Percentiles rank a stretch among this genome's conserved stretches.
These are phyloP conservation scores for Parathielavia hyrcaniae DNA, from an alignment of 495 filamentous ascomycete genomes.

Conservation along the genomic window DNA sequence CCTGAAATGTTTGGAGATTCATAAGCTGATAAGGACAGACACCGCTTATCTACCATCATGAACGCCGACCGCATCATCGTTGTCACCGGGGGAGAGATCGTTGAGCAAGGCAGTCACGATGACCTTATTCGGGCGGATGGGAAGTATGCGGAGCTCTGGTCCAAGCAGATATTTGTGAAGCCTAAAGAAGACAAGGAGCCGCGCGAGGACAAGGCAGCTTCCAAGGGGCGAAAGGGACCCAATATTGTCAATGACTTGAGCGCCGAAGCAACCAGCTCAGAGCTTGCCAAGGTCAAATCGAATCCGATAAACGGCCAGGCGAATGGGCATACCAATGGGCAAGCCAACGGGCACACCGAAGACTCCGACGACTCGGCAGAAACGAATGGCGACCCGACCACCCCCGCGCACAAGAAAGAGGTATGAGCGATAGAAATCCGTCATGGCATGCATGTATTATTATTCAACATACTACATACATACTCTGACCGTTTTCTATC, in stretches of 20 bases:
- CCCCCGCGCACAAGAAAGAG: slow-evolving; percentile 40
- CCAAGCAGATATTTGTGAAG: slow-evolving; percentile 51
- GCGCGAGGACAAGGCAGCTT: slow-evolving; percentile 17
- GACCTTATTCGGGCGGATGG: slow-evolving; percentile 50
- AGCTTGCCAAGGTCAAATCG: slow-evolving; percentile 35
- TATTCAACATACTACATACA: slow-evolving; percentile 15
- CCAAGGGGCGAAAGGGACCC: slow-evolving; percentile 28
- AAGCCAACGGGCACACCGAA: slow-evolving; percentile 4
- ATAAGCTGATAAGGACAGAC: slow-evolving; percentile 28
- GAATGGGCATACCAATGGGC: slow-evolving; percentile 7
- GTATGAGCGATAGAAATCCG: slow-evolving; percentile 39
- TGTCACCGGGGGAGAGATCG: slow-evolving; percentile 56
- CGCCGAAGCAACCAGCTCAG: slow-evolving; percentile 29
- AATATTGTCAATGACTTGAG: slow-evolving; percentile 41
- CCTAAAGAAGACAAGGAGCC: slow-evolving; percentile 42
- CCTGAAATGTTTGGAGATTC: neutral
- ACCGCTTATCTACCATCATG: slow-evolving; percentile 65
- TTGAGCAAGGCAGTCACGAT: slow-evolving; percentile 59
- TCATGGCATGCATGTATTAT: slow-evolving; percentile 32
- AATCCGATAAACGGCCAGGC: slow-evolving; percentile 7
- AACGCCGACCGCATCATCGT: slow-evolving; percentile 63
- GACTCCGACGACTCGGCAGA: slow-evolving; percentile 10
- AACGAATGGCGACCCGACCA: slow-evolving; percentile 17
- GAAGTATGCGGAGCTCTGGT: slow-evolving; percentile 60
- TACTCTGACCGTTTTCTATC: slow-evolving; percentile 40